These are phyloP conservation scores for Septoria petroselini DNA, from an alignment of 2,329 filamentous ascomycete genomes.

Conservation along the genomic window DNA sequence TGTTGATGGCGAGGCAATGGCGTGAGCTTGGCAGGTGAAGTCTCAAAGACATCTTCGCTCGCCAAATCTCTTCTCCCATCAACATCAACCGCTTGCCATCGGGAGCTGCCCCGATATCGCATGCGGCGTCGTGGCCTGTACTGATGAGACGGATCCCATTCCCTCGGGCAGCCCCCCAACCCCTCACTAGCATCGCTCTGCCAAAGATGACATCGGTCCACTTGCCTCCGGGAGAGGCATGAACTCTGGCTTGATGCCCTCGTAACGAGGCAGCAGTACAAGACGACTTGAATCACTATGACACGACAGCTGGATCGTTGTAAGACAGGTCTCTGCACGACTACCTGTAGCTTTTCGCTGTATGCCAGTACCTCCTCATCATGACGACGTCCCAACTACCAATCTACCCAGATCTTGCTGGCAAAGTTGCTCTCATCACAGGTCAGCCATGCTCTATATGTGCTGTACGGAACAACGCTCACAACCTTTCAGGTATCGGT, in stretches of 20 bases:
- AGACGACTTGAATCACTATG: too few species aligned
- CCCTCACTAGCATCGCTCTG: slow-evolving; percentile 14
- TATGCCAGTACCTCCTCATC: background rate
- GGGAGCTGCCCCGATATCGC: slow-evolving; percentile 1
- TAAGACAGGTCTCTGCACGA: too few species aligned
- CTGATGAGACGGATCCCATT: background rate
- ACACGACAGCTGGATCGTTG: too few species aligned
- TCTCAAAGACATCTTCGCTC: background rate
- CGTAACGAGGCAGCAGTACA: background rate
- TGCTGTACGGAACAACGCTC: background rate
- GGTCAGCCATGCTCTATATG: background rate
- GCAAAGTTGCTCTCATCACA: slow-evolving; percentile 48
- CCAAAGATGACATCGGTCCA: slow-evolving; percentile 4
- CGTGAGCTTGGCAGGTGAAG: background rate
- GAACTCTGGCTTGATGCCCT: background rate
- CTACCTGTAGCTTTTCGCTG: background rate
- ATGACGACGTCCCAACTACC: slow-evolving; percentile 25
- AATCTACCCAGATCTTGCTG: slow-evolving; percentile 37
- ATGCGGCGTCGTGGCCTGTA: background rate
- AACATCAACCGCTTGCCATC: background rate
- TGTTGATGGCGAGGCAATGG: background rate
- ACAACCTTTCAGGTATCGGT: slow-evolving; percentile 40
- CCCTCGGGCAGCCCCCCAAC: slow-evolving; percentile 20
- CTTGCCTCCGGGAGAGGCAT: slow-evolving; percentile 2
- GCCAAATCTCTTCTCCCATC: background rate